Evolutionary conservation across 1,284 basidiomycete species (phyloP).

Genomic region (Sanghuangporus baumii): DNA sequence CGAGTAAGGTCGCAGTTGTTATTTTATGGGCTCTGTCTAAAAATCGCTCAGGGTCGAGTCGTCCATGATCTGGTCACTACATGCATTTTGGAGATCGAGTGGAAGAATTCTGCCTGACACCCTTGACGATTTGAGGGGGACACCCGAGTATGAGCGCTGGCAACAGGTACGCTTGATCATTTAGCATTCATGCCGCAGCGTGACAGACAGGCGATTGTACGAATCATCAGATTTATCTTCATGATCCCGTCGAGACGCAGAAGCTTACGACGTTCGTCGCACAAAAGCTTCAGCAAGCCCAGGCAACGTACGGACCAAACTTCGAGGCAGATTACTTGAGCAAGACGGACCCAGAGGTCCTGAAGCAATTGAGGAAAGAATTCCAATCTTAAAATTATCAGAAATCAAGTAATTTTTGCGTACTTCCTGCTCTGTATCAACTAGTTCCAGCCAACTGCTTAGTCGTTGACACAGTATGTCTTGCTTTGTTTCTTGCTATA

Average conservation of each 20-base stretch:
- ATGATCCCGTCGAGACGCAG: conserved; percentile 60
- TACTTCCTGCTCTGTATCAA: neutral
- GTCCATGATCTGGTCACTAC: conserved; percentile 29
- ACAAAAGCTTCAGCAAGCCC: conserved; percentile 52
- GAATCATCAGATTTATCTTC: conserved; percentile 49
- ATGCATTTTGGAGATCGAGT: conserved; percentile 63
- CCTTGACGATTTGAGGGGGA: conserved; percentile 55
- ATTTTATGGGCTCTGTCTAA: neutral
- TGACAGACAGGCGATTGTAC: conserved; percentile 1
- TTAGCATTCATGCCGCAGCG: neutral
- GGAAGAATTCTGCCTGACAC: conserved; percentile 18
- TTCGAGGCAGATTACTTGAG: conserved; percentile 57
- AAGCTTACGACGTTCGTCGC: conserved; percentile 56
- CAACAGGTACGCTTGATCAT: conserved; percentile 43
- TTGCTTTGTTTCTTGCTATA: neutral
- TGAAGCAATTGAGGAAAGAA: conserved; percentile 61
- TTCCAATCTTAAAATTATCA: conserved; percentile 24
- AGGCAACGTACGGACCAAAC: conserved; percentile 44
- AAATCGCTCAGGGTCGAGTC: neutral
- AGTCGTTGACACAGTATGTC: neutral
- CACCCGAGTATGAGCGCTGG: conserved; percentile 64
- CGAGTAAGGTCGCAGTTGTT: conserved; percentile 15
- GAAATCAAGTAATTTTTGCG: neutral
- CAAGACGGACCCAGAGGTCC: conserved; percentile 62
- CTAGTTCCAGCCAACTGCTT: neutral